These are phyloP conservation scores for Termitomyces sp. DNA, from an alignment of 768 basidiomycete genomes.

Conservation along the genomic window DNA sequence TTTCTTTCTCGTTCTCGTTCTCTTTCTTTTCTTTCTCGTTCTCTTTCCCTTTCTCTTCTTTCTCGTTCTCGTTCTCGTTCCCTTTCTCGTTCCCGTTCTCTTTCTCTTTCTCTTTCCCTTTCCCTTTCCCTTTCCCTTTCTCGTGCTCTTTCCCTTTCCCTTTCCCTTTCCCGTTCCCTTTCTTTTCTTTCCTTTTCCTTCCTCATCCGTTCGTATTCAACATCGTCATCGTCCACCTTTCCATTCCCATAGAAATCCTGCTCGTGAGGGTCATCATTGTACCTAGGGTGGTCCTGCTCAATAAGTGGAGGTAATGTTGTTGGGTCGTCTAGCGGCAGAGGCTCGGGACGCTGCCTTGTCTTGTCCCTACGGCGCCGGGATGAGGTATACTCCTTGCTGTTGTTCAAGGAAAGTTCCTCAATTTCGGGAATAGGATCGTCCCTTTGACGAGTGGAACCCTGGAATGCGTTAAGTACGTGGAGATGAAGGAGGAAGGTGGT, in stretches of 20 bases:
- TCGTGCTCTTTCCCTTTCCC: background rate
- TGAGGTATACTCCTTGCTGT: constrained; percentile 8
- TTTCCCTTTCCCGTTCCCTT: background rate
- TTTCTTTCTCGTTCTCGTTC: background rate
- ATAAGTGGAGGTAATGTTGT: background rate
- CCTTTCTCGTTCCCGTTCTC: background rate
- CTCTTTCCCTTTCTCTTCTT: background rate
- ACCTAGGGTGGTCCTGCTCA: constrained; percentile 5
- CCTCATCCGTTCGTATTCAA: constrained; percentile 2
- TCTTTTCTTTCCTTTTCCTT: background rate
- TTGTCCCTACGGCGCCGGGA: constrained; percentile 8
- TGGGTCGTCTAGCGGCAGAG: background rate
- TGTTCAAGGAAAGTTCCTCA: constrained; percentile 8
- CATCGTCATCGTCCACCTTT: constrained; percentile 1
- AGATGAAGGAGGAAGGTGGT: background rate
- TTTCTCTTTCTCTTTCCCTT: background rate
- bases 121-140: background rate
- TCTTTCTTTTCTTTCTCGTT: background rate
- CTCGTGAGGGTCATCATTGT: background rate
- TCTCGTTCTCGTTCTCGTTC: too few relatives aligned
- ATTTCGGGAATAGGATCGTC: constrained; percentile 6
- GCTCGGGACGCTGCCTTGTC: constrained; percentile 3
- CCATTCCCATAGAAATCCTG: background rate
- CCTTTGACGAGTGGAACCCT: constrained; percentile 11
- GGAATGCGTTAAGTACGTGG: background rate